These are phyloP conservation scores for Aspergillus incahuasiensis DNA, from an alignment of 495 filamentous ascomycete species.

Conservation along the genomic window DNA sequence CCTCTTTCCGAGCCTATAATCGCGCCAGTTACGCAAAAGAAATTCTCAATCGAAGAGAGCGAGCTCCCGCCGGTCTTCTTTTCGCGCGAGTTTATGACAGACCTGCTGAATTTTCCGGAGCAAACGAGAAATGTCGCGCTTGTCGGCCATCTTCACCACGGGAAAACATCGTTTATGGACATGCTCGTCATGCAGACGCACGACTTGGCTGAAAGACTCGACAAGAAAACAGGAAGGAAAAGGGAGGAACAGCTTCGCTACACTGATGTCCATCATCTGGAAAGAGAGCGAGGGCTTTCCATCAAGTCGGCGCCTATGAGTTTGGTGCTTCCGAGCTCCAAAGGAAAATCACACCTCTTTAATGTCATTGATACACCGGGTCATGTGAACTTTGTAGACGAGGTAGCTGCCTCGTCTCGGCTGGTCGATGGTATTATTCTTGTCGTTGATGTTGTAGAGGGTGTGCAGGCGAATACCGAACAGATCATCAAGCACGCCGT, in stretches of 20 bases:
- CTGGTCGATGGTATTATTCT: conserved; percentile 88
- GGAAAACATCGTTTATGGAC: conserved; percentile 97
- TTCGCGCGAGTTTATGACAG: conserved; percentile 87
- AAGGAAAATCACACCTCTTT: conserved; percentile 91
- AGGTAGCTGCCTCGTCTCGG: conserved; percentile 82
- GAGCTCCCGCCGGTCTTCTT: conserved; percentile 86
- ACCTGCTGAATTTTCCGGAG: conserved; percentile 92
- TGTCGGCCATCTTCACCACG: conserved; percentile 91
- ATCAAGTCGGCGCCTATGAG: conserved; percentile 95
- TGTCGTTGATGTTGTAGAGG: conserved; percentile 96
- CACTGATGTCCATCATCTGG: conserved; percentile 84
- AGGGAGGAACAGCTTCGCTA: conserved; percentile 90
- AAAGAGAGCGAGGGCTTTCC: conserved; percentile 86
- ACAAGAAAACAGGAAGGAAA: conserved; percentile 74
- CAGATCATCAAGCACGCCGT: conserved; percentile 95
- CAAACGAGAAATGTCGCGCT: conserved; percentile 90
- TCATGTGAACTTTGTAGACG: conserved; percentile 97
- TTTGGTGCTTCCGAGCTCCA: conserved; percentile 77
- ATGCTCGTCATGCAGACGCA: conserved; percentile 96
- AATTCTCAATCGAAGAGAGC: conserved; percentile 87
- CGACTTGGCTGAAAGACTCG: conserved; percentile 68
- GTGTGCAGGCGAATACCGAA: conserved; percentile 93
- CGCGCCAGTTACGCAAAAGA: conserved; percentile 87
- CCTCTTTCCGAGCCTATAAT: conserved; percentile 89
- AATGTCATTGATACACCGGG: conserved; percentile 96